Base-by-base conservation (phyloP, 768 basidiomycete genomes). In the Lentinula lateritia region DNA sequence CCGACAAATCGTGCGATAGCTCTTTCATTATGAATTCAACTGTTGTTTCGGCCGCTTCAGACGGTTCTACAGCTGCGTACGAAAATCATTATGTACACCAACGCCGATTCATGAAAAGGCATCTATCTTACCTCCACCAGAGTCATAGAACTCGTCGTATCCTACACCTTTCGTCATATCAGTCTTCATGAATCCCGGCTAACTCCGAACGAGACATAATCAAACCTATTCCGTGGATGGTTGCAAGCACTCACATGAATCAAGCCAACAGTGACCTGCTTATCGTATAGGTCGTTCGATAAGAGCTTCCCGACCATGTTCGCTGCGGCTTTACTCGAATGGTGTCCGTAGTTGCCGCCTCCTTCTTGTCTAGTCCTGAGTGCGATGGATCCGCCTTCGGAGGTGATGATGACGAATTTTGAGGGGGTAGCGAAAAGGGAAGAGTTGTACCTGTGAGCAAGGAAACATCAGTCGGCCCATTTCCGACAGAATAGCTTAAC, bases 161-260 rank as follows among this genome's bases (percentile, higher is more conserved):
- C 80, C 79, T 10, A 78, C 79, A 42, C 67, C 67, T 61, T 75
- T 77, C 15, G 79, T 80, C 79, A 77, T 74, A 50, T 79, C 77
- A 1, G 78, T 80, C 62, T 73, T 74, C 72, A 82, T 74, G 66
- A 82, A 82, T 0, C 80, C 79, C 20, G 80, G 80, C 78, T 80
- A 61, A 28, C 28, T 28, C 28, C 28, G 28, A 23, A 1, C 23
- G 23, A 23, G 23, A 28, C 28, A 28, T 28, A 3, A 28, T 4
- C 28, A 28, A 28, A 28, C 28, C 28, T 28, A 28, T 28, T 28
- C 28, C 28, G 28, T 28, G 28, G 28, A 28, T 28, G 3, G 3
- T 28, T 28, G 28, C 3, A 28, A 28, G 28, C 28, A 73, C 77
- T 61, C 41, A 80, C 79, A 66, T 80, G 78, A 41, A 82, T 74